Base-by-base conservation (phyloP, 805 yeast species). In the Pichia nanzhaoensis region DNA sequence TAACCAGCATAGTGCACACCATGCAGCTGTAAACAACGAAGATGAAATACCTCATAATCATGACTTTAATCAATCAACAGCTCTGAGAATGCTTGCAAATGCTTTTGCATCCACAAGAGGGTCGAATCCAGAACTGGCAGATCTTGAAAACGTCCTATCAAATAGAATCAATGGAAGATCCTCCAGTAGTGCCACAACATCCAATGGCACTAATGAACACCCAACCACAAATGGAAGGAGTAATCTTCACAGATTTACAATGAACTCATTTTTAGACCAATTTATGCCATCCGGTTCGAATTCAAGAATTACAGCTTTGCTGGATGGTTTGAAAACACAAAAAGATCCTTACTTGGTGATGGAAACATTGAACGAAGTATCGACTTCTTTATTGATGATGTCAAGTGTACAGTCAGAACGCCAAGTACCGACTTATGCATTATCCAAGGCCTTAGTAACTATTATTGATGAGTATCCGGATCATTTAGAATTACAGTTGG, bases 401-500 rank as follows among this genome's bases (percentile, higher is more conserved):
- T 58, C 55, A 34, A 80, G 80, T 47, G 55, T 79, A 17, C 62
- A 77, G 4, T 80, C 83, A 0, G 90, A 82, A 46, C 64, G 88
- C 24, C 60, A 69, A 2, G 66, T 90, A 8, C 88, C 95, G 0
- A 69, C 82, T 0, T 73, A 69, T 40, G 70, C 67, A 42, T 58
- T 88, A 20, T 67, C 84, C 0, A 68, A 66, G 27, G 73, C 74
- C 14, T 62, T 90, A 37, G 76, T 84, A 1, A 61, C 63, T 2
- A 71, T 88, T 7, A 64, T 91, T 58, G 68, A 69, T 14, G 80
- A 78, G 49, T 71, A 79, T 40, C 73, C 70, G 24, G 84, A 78
- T 18, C 83, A 84, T 51, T 65, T 86, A 40, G 96, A 91, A 57
- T 58, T 90, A n/a, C 91, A 84, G 56, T 64, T 91, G 37, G 82